Evolutionary conservation across 371 early-diverging fungal genomes (phyloP).

Genomic region (Cladochytrium tenue): DNA sequence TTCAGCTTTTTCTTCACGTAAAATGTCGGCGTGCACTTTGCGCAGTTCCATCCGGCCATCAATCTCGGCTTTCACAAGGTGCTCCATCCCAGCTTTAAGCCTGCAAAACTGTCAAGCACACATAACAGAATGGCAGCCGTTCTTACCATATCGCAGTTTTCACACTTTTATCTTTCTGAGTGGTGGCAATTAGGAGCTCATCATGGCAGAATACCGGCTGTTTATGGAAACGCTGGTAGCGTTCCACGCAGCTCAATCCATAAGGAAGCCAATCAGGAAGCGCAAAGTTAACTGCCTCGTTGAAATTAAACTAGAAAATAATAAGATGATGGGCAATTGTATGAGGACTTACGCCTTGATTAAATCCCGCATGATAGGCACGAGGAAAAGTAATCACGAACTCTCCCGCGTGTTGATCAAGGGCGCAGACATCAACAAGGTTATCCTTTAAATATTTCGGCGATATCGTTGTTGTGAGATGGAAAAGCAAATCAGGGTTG

Average conservation of each 20-base stretch:
- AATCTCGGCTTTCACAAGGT: conserved; percentile 63
- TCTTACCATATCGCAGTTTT: conserved; percentile 56
- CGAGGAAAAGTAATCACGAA: conserved; percentile 94
- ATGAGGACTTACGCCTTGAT: conserved; percentile 76
- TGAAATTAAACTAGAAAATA: conserved; percentile 74
- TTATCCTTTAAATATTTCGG: conserved; percentile 74
- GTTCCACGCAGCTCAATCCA: conserved; percentile 75
- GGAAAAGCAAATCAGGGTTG: conserved; percentile 90
- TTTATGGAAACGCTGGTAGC: conserved; percentile 76
- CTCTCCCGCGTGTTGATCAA: conserved; percentile 91
- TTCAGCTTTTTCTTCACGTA: conserved; percentile 8
- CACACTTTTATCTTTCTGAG: conserved; percentile 35
- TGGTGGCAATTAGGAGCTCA: conserved; percentile 67
- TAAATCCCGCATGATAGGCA: conserved; percentile 95
- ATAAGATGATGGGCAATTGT: not conserved
- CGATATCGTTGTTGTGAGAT: conserved; percentile 88
- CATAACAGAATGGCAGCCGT: too few relatives aligned
- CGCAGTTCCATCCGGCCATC: conserved; percentile 52
- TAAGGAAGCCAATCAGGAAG: conserved; percentile 86
- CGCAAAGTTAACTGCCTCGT: conserved; percentile 96
- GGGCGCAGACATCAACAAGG: conserved; percentile 73
- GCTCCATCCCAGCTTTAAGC: conserved; percentile 56
- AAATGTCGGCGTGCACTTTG: conserved; percentile 29
- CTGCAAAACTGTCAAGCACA: too few relatives aligned
- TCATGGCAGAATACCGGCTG: conserved; percentile 94